These are phyloP conservation scores for Trichoderma koningii DNA, from an alignment of 2,329 filamentous ascomycete genomes.

Conservation along the genomic window DNA sequence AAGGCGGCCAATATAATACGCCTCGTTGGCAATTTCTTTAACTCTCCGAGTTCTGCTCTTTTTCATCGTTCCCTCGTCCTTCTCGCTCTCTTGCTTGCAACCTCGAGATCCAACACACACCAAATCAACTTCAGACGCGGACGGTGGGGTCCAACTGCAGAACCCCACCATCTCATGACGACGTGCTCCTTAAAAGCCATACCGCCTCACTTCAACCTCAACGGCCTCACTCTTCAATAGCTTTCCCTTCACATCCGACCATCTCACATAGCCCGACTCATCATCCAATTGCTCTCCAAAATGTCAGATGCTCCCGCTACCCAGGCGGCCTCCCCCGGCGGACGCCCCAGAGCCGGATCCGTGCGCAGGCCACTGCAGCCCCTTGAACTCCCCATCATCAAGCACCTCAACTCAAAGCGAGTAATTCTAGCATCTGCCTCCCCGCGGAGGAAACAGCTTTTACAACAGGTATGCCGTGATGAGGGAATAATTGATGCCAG, in stretches of 20 bases:
- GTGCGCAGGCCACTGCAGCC: constrained; percentile 59
- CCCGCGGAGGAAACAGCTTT: constrained; percentile 78
- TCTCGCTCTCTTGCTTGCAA: not conserved
- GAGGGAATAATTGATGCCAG: not conserved
- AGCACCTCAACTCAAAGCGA: constrained; percentile 72
- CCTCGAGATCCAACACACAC: not conserved
- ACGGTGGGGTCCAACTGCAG: constrained; percentile 16
- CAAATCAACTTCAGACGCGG: not conserved
- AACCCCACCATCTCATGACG: constrained; percentile 25
- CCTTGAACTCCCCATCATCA: constrained; percentile 78
- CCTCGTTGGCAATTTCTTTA: not conserved
- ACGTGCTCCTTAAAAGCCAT: constrained; percentile 22
- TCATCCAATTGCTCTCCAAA: constrained; percentile 6
- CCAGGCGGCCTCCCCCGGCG: constrained; percentile 36
- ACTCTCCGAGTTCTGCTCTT: too few species aligned
- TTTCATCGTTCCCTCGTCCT: too few species aligned
- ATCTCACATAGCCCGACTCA: not conserved
- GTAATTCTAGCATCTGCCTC: constrained; percentile 90
- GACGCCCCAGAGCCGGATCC: constrained; percentile 37
- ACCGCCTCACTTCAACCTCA: constrained; percentile 11
- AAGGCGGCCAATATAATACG: not conserved
- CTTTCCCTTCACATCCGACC: not conserved
- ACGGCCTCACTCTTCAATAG: not conserved
- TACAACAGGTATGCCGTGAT: constrained; percentile 62
- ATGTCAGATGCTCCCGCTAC: constrained; percentile 48